Percentiles rank a stretch among this genome's conserved stretches.
Evolutionary conservation across 1,284 basidiomycete genomes (phyloP).

Genomic region (Uromyces viciae-fabae): DNA sequence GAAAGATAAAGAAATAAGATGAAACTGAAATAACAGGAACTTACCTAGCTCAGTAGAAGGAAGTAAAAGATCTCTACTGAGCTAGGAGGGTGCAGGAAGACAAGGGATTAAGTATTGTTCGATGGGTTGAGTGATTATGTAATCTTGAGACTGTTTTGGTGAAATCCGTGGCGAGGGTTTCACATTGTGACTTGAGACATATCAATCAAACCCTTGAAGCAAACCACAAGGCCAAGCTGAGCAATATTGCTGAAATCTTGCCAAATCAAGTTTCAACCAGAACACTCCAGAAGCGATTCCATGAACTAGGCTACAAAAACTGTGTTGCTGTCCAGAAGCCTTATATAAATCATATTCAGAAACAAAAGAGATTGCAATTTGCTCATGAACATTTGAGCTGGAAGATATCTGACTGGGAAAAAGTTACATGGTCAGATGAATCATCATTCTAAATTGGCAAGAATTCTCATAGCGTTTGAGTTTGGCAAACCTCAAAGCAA

Average conservation of each 20-base stretch:
- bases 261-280: not conserved
- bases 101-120: no score
- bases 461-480: not conserved
- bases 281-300: not conserved
- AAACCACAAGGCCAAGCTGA: not conserved
- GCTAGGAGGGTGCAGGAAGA: no score
- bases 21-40: no score
- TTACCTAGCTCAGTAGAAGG: no score
- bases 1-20: no score
- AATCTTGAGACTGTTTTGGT: no score
- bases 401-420: not conserved
- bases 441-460: conserved; percentile 11
- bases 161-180: no score
- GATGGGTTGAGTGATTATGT: no score
- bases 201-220: not conserved
- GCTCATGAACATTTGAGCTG: not conserved
- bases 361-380: not conserved
- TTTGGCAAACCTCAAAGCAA: not conserved
- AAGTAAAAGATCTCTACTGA: no score
- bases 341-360: not conserved
- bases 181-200: no score
- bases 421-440: conserved; percentile 7
- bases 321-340: not conserved
- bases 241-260: not conserved
- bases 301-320: not conserved